These are phyloP conservation scores for Evansstolkia leycettana DNA, from an alignment of 495 filamentous ascomycete genomes.

Conservation along the genomic window DNA sequence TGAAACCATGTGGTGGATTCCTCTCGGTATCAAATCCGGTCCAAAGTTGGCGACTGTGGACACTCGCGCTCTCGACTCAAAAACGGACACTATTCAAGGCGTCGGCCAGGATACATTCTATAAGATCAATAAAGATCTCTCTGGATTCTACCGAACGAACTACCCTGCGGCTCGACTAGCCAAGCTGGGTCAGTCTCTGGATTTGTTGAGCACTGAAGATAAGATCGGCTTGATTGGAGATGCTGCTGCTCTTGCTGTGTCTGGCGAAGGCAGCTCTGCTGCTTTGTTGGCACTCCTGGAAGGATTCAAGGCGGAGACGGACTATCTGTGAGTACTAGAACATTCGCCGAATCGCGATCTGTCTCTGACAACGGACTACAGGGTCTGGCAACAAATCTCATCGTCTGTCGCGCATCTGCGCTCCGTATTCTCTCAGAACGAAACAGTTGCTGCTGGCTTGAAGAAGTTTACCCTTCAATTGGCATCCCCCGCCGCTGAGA, in stretches of 20 bases:
- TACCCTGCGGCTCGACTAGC: constrained; percentile 69
- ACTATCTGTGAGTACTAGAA: constrained; percentile 48
- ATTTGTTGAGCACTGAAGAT: constrained; percentile 68
- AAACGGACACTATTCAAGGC: constrained; percentile 57
- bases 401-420: constrained; percentile 53
- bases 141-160: constrained; percentile 88
- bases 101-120: constrained; percentile 68
- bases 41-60: constrained; percentile 20
- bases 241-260: constrained; percentile 80
- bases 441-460: constrained; percentile 47
- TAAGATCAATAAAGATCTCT: constrained; percentile 79
- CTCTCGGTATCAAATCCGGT: constrained; percentile 60
- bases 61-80: constrained; percentile 54
- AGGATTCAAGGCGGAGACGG: constrained; percentile 66
- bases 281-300: constrained; percentile 70
- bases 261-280: constrained; percentile 69
- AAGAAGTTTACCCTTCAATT: constrained; percentile 64
- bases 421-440: constrained; percentile 50
- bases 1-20: constrained; percentile 91
- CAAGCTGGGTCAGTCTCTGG: constrained; percentile 62
- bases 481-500: constrained; percentile 55
- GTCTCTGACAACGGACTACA: constrained; percentile 14
- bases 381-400: constrained; percentile 76
- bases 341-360: not conserved
- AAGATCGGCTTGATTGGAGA: constrained; percentile 86